Evolutionary conservation across 2,329 filamentous ascomycete species (phyloP).

Genomic region (Teratosphaeria zuluensis): DNA sequence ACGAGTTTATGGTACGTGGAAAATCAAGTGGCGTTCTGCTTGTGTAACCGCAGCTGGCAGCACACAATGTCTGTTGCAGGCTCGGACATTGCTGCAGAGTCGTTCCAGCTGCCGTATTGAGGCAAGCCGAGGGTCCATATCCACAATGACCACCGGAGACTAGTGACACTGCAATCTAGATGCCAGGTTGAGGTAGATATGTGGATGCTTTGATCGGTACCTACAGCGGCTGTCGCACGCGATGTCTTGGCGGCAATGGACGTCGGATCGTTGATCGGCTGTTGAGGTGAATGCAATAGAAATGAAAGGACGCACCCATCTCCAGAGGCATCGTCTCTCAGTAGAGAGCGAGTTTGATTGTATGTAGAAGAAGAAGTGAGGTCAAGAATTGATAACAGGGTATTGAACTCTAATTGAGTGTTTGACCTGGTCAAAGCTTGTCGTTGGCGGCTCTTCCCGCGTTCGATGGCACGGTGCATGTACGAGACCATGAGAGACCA

Average conservation of each 20-base stretch:
- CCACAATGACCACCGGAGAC: neutral
- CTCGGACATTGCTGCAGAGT: neutral
- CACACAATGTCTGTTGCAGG: neutral
- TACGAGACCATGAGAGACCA: neutral
- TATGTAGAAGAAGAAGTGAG: neutral
- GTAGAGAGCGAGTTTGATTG: neutral
- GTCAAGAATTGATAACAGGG: neutral
- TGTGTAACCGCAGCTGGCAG: neutral
- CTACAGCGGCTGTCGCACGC: neutral
- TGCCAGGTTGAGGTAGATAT: neutral
- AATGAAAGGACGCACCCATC: neutral
- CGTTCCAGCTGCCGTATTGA: neutral
- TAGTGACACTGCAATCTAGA: neutral
- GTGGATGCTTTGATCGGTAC: neutral
- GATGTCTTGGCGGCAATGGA: neutral
- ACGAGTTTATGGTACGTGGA: neutral
- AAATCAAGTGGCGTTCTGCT: neutral
- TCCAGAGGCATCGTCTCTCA: neutral
- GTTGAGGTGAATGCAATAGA: neutral
- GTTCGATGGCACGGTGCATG: neutral
- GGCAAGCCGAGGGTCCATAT: neutral
- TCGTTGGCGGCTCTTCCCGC: neutral
- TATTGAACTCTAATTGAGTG: neutral
- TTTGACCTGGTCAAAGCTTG: neutral
- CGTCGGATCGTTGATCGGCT: neutral